Evolutionary conservation across 2,329 filamentous ascomycete species (phyloP), one percentile per base, ranked within the genome.

Genomic region (Botrytis squamosa): DNA sequence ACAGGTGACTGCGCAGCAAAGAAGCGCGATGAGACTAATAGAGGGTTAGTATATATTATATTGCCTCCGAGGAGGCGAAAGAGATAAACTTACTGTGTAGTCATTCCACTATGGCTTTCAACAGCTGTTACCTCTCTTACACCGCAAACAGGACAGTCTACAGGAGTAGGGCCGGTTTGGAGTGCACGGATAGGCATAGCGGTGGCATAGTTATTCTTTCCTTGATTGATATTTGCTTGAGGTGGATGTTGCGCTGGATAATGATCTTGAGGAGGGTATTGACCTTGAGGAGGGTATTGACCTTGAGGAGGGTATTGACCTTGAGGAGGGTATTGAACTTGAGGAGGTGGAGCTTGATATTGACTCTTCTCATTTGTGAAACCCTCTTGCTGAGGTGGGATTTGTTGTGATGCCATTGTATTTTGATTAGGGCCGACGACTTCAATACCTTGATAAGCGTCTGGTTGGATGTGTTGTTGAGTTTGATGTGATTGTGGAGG

Each of bases 1-100:
- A 74, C 81, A 82, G 74, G 75, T 60, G 59, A 74, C 74, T 55
- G 70, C 68, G 55, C 78, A 78, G 70, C 73, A 76, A 38, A 78
- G 70, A 7, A 76, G 16, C 22, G 78, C 77, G 25, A 74, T 70
- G 29, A 78, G 70, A 76, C 77, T 79, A 9, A 14, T 25, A 18
- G 22, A 55, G 29, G 22, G 33, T 57, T 29, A 42, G 55, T 40
- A 38, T 44, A 69, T 25, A 20, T 49, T 8, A n/a, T 42, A 60
- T 44, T 55, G 22, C 36, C 18, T 49, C 57, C 4, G 52, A 22
- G n/a, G 59, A 62, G 22, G 59, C 22, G 25, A 71, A 55, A 20
- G 46, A 36, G 42, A 57, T n/a, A 12, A 29, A 74, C 77, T 72
- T 75, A 78, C 77, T 77, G 74, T 14, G 77, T 76, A 33, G 76